These are phyloP conservation scores for Dipteronia dyeriana DNA, from an alignment of 345 rosid genomes.

Conservation along the genomic window DNA sequence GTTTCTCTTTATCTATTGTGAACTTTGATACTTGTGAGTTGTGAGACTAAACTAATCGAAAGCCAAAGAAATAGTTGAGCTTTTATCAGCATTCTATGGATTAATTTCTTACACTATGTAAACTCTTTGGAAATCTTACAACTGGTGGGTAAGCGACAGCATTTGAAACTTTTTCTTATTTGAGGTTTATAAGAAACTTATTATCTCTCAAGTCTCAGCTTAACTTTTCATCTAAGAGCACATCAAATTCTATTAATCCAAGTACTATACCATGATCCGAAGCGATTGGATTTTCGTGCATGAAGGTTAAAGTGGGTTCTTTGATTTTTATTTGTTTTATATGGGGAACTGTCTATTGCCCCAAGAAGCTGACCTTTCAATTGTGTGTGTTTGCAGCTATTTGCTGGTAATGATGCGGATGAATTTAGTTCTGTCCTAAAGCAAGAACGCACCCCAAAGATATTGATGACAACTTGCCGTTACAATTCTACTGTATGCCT, in stretches of 20 bases:
- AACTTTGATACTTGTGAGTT: background rate
- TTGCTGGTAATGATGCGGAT: constrained; percentile 86
- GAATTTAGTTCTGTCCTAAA: constrained; percentile 72
- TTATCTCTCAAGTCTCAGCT: background rate
- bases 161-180: background rate
- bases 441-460: constrained; percentile 58
- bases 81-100: background rate
- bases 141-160: too few relatives aligned
- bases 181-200: background rate
- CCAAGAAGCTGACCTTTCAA: background rate
- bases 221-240: background rate
- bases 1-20: background rate
- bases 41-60: background rate
- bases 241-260: background rate
- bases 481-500: constrained; percentile 82
- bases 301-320: background rate
- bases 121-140: too few relatives aligned
- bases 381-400: constrained; percentile 48
- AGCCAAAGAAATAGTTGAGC: background rate
- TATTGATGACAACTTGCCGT: constrained; percentile 89
- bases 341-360: background rate
- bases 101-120: background rate
- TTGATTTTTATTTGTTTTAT: background rate
- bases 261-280: background rate
- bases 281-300: background rate